Base-by-base conservation (phyloP, 2,329 filamentous ascomycete genomes). In the Diaporthe citri region DNA sequence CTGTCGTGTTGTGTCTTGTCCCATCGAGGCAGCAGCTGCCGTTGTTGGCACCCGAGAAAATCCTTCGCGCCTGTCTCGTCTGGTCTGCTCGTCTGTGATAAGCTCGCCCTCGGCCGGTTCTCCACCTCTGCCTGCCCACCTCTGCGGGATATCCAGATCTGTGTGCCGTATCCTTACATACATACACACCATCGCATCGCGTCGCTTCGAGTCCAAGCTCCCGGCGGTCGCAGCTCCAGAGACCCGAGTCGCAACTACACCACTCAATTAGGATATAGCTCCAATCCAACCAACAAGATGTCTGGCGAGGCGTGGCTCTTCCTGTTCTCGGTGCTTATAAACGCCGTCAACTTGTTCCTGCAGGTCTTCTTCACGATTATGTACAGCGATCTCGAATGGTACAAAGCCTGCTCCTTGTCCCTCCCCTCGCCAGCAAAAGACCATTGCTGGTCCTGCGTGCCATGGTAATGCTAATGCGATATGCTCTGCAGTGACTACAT, bases 321-420 rank as follows among this genome's bases (percentile, higher is more conserved):
- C 89, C 93, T 99, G 82, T 90, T 99, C 87, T 93, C 96, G 87
- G 97, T 99, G 86, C 91, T 99, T 85, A 97, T 99, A 90, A 99
- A 99, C 89, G 97, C 97, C 88, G 96, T 99, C 92, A 99, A 99
- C 90, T 91, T 99, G 83, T 99, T 99, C 87, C 91, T 99, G 75
- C 97, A 99, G 89, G 97, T 99, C 81, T 99, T 99, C 91, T 99
- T 99, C 89, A 99, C 97, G 75, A 99, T 99, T 84, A 99, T 99
- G 97, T 99, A 98, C 88, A 98, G 95, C 86, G 97, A 99, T 90
- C 88, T 99, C 82, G 97, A 99, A 93, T 99, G 97, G 96, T 97
- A 88, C 82, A 74, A 67, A 12, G 31, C 34, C 22, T 39, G 28
- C n/a, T n/a, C 67, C 57, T 55, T 52, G 36, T 46, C 15, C 15